Base-by-base conservation (phyloP, 2,329 filamentous ascomycete genomes). In the Diaporthe caulivora region DNA sequence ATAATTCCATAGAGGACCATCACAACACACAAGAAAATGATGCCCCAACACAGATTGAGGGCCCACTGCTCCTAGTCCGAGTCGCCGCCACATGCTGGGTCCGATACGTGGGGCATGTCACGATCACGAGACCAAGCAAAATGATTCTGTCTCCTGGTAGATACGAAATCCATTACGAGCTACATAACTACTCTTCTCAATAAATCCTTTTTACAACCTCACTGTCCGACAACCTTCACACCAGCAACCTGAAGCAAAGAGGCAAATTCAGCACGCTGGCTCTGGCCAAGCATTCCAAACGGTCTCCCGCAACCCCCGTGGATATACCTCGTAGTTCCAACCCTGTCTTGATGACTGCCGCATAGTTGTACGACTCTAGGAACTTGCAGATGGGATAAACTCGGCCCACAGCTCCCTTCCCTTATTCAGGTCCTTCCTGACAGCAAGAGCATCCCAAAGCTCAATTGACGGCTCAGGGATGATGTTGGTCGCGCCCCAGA, bases 251-350 rank as follows among this genome's bases (percentile, higher is more conserved):
- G 37, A 6, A 62, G 57, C 17, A 62, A n/a, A 15, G 24, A 44
- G 40, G 40, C 57, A 62, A 62, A 62, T 24, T 62, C 57, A 31
- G 37, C 57, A 4, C 57, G 57, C 37, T 62, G n/a, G 11, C 18
- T 21, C 3, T 62, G 57, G 9, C 37, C 37, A 15, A 62, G 57
- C 2, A 62, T 7, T 18, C 1, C 77, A 77, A 88, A 88, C 0
- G 87, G 87, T 80, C 87, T 88, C 71, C 87, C 80, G 74, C 87
- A 53, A 4, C 86, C 86, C 87, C 87, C 0, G 86, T 87, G 54
- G 80, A 78, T 77, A 82, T 82, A 0, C 86, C 86, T 40, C 81
- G 81, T 64, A 88, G 72, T 77, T 88, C 86, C 78, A 88, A 83
- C 0, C 83, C 87, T 0, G 86, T 87, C 82, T 88, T 88, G 11